A percentile compares a stretch with the other conserved stretches of the same genome.
Evolutionary conservation across 2,329 filamentous ascomycete genomes (phyloP).

Genomic region (Intubia oerlemansii): DNA sequence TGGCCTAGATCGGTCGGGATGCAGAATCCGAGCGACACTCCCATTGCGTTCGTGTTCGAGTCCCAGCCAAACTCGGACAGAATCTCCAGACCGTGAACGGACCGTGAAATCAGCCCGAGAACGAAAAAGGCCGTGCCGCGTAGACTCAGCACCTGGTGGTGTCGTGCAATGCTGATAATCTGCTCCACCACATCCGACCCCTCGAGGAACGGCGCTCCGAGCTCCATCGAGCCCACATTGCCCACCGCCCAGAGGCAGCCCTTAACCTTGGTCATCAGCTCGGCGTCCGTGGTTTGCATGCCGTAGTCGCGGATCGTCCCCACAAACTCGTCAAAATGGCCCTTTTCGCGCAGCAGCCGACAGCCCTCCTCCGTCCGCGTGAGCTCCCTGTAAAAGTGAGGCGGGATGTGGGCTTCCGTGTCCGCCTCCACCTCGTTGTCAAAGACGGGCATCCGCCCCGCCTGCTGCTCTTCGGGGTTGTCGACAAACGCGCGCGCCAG

Average conservation of each 20-base stretch:
- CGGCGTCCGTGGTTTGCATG: slow-evolving; percentile 64
- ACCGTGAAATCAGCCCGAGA: slow-evolving; percentile 76
- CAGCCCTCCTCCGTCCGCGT: slow-evolving; percentile 87
- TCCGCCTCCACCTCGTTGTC: slow-evolving; percentile 33
- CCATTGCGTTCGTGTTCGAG: slow-evolving; percentile 64
- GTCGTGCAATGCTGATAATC: slow-evolving; percentile 75
- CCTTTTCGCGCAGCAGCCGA: slow-evolving; percentile 71
- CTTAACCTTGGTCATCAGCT: slow-evolving; percentile 83
- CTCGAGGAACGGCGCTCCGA: slow-evolving; percentile 85
- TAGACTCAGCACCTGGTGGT: slow-evolving; percentile 75
- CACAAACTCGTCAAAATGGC: slow-evolving; percentile 88
- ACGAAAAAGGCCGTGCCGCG: slow-evolving; percentile 95
- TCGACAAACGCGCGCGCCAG: slow-evolving; percentile 43
- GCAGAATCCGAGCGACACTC: slow-evolving; percentile 69
- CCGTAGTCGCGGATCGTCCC: slow-evolving; percentile 73
- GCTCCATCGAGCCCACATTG: slow-evolving; percentile 95
- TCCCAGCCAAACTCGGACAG: slow-evolving; percentile 84
- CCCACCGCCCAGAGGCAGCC: slow-evolving; percentile 94
- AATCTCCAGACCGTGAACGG: slow-evolving; percentile 80
- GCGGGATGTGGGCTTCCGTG: slow-evolving; percentile 51
- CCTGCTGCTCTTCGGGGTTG: slow-evolving; percentile 31
- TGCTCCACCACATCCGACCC: slow-evolving; percentile 70
- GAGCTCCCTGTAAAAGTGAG: slow-evolving; percentile 91
- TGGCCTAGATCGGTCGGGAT: slow-evolving; percentile 60
- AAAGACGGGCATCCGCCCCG: slow-evolving; percentile 33